Evolutionary conservation across 768 basidiomycete genomes (phyloP), one percentile per base, ranked within the genome.

Genomic region (Boletellus ananiceps): DNA sequence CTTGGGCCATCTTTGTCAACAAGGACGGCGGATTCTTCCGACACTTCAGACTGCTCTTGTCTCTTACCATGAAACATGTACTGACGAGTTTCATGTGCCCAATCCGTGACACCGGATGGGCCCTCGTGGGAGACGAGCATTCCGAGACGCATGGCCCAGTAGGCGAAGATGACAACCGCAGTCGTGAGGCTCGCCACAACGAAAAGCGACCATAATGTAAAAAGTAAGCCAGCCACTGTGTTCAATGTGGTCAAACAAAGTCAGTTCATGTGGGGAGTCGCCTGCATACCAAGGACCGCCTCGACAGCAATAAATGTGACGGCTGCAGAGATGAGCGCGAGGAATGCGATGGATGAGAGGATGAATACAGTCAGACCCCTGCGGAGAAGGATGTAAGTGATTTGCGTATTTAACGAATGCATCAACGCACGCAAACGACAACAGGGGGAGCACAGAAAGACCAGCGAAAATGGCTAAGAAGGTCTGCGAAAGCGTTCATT

Each of bases 391-490:
- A 12, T 11, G 13, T 50, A 34, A 46, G 35, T 23, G 3, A 37
- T 46, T n/a, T 34, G 37, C 8, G 40, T 13, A 59, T 63, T 50
- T 40, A 23, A 36, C 40, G n/a, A 18, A 40, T n/a, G 16, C 4
- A 45, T 19, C 25, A 11, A 58, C 75, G 33, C 47, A 78, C 76
- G 73, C 46, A 50, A 77, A 78, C 13, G 69, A 66, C 4, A 66
- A 35, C 34, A 67, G 9, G 1, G 69, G 69, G 15, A 67, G 59
- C 31, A 64, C 57, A 37, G 75, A 67, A 44, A 78, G 62, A 25
- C 64, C 40, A 19, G 59, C 60, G 38, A 76, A 74, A 49, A 73
- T 62, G 8, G 69, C 63, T 35, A 76, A 19, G 55, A 75, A 76
- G 13, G 69, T 72, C 76, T 78, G 52, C 31, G 16, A 38, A 19